These are phyloP conservation scores for Conringia planisiliqua DNA, from an alignment of 345 rosid genomes.

Conservation along the genomic window DNA sequence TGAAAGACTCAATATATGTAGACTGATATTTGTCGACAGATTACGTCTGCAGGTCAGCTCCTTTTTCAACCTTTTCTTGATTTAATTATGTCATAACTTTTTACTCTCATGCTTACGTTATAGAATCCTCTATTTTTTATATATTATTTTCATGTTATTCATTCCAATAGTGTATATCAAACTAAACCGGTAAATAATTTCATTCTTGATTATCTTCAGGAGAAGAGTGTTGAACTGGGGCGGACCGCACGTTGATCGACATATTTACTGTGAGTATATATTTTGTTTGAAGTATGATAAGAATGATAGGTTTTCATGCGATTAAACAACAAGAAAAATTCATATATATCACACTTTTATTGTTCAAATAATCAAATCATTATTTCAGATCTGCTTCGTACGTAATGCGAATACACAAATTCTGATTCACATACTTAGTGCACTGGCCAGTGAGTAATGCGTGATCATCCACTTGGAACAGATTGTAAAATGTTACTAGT, in stretches of 20 bases:
- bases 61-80: conserved; percentile 22
- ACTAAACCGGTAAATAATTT: background rate
- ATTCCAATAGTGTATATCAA: background rate
- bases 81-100: conserved; percentile 37
- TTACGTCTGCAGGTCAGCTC: conserved; percentile 36
- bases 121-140: background rate
- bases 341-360: background rate
- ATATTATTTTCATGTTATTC: background rate
- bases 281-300: no score
- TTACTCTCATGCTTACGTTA: conserved; percentile 31
- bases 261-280: no score
- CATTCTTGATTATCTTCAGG: conserved; percentile 23
- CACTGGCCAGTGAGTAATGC: background rate
- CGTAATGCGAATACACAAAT: background rate
- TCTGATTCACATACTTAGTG: conserved; percentile 7
- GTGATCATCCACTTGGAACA: conserved; percentile 15
- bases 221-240: background rate
- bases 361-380: conserved; percentile 3
- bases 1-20: conserved; percentile 17
- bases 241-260: background rate
- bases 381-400: conserved; percentile 11
- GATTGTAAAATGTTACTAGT: conserved; percentile 11
- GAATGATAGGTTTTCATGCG: background rate
- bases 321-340: background rate
- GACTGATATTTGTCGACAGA: conserved; percentile 32